Evolutionary conservation across 805 yeast species (phyloP).

Genomic region (Metschnikowia peoriensis): DNA sequence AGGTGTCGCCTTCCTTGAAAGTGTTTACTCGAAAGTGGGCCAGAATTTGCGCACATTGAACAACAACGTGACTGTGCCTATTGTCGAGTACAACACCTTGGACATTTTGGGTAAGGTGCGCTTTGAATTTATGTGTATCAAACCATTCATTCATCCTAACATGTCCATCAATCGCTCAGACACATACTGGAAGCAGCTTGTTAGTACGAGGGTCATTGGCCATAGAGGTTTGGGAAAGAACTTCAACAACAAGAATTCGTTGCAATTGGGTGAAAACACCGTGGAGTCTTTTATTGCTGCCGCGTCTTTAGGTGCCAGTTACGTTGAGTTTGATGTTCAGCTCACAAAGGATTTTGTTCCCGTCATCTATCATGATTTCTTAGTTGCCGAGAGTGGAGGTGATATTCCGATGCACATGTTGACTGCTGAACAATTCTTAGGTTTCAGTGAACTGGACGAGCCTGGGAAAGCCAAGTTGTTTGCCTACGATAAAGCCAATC

Average conservation of each 20-base stretch:
- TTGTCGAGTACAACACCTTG: slow-evolving; percentile 66
- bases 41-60: slow-evolving; percentile 63
- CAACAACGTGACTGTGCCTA: slow-evolving; percentile 67
- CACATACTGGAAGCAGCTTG: slow-evolving; percentile 88
- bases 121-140: slow-evolving; percentile 71
- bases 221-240: slow-evolving; percentile 96
- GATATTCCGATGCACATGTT: slow-evolving; percentile 95
- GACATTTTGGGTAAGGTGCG: slow-evolving; percentile 74
- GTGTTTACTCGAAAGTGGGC: slow-evolving; percentile 67
- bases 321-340: slow-evolving; percentile 96
- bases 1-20: slow-evolving; percentile 71
- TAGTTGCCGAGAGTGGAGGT: slow-evolving; percentile 92
- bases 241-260: slow-evolving; percentile 62
- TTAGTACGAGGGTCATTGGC: slow-evolving; percentile 88
- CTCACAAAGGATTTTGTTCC: slow-evolving; percentile 88
- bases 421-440: slow-evolving; percentile 84
- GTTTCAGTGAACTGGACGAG: slow-evolving; percentile 38
- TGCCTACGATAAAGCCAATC: slow-evolving; percentile 10
- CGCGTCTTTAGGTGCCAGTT: slow-evolving; percentile 92
- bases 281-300: slow-evolving; percentile 95
- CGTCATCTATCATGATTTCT: slow-evolving; percentile 90
- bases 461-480: slow-evolving; percentile 9
- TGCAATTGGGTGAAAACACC: slow-evolving; percentile 94
- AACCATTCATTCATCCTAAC: slow-evolving; percentile 68
- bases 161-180: slow-evolving; percentile 66